Conservation (phyloP, 2,329 filamentous ascomycete genomes). For the Chlorencoelia australis region DNA sequence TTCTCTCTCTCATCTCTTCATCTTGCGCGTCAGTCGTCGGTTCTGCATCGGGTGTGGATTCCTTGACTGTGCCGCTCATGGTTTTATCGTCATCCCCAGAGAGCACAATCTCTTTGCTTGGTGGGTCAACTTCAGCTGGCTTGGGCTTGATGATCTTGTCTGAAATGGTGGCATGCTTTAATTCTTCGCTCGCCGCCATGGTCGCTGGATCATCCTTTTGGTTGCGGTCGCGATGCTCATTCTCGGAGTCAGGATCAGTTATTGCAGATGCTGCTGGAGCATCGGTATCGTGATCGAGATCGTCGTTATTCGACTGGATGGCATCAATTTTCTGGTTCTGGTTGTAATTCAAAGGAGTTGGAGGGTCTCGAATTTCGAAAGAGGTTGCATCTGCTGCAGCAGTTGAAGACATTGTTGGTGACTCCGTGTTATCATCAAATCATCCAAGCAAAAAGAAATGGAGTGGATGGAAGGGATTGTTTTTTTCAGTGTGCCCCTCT, state of each 20-base stretch:
- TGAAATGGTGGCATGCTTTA: conserved; percentile 54
- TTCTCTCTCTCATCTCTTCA: conserved; percentile 37
- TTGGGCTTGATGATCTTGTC: conserved; percentile 34
- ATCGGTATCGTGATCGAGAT: too few species aligned
- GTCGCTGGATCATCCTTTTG: conserved; percentile 50
- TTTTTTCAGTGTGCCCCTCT: too few species aligned
- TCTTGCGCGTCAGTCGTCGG: conserved; percentile 31
- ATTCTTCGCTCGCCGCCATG: conserved; percentile 51
- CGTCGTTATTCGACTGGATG: conserved; percentile 21
- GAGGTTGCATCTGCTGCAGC: conserved; percentile 11
- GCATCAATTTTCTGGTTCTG: conserved; percentile 13
- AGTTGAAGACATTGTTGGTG: too few species aligned
- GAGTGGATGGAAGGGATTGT: too few species aligned
- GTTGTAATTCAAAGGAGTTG: conserved; percentile 5
- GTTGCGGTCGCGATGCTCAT: conserved; percentile 10
- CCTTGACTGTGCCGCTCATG: conserved; percentile 17
- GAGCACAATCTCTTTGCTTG: conserved; percentile 22
- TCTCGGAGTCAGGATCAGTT: conserved; percentile 11
- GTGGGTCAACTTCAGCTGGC: conserved; percentile 40
- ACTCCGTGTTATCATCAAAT: too few species aligned
- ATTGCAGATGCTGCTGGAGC: conserved; percentile 19
- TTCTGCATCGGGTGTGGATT: conserved; percentile 23
- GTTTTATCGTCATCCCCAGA: conserved; percentile 24
- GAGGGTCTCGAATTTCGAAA: conserved; percentile 10
- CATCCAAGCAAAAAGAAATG: too few species aligned